phyloP scores from a whole-genome alignment of 371 early-diverging fungal species.

The Zancudomyces culisetae region DNA sequence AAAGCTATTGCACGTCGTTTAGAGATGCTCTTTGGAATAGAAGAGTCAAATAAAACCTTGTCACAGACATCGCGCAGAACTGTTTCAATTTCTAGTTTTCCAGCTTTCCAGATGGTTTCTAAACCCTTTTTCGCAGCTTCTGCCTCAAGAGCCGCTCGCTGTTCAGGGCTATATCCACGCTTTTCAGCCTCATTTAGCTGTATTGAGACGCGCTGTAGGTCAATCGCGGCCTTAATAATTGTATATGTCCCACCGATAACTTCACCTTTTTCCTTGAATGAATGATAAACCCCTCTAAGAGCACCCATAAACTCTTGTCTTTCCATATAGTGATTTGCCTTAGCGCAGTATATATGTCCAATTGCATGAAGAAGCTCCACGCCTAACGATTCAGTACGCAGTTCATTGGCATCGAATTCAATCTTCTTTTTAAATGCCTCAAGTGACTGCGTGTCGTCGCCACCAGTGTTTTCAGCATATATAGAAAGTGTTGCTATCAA shows the following conservation, averaged over 20 bases:
- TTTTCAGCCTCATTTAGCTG: constrained; percentile 78
- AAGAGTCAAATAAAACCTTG: constrained; percentile 43
- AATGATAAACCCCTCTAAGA: constrained; percentile 29
- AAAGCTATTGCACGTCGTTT: constrained; percentile 46
- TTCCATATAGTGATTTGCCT: constrained; percentile 64
- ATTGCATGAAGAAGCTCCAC: constrained; percentile 79
- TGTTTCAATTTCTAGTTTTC: constrained; percentile 81
- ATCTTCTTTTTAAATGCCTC: constrained; percentile 46
- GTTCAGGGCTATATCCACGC: constrained; percentile 39
- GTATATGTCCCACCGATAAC: constrained; percentile 75
- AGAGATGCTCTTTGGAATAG: constrained; percentile 27
- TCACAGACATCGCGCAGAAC: constrained; percentile 86
- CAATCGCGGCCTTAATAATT: constrained; percentile 71
- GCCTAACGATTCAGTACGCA: constrained; percentile 77
- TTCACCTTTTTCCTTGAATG: constrained; percentile 59
- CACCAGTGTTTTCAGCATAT: constrained; percentile 47
- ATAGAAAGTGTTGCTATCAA: constrained; percentile 51
- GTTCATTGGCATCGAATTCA: constrained; percentile 60
- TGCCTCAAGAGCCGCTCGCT: constrained; percentile 39
- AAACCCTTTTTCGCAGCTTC: constrained; percentile 49
- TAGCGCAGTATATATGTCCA: constrained; percentile 70
- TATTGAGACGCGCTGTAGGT: constrained; percentile 67
- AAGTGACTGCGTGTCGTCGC: constrained; percentile 24
- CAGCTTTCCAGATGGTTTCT: constrained; percentile 82
- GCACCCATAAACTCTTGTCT: constrained; percentile 44